Evolutionary conservation across 352 stramenopile genomes (phyloP).

Genomic region (Bremia lactucae): DNA sequence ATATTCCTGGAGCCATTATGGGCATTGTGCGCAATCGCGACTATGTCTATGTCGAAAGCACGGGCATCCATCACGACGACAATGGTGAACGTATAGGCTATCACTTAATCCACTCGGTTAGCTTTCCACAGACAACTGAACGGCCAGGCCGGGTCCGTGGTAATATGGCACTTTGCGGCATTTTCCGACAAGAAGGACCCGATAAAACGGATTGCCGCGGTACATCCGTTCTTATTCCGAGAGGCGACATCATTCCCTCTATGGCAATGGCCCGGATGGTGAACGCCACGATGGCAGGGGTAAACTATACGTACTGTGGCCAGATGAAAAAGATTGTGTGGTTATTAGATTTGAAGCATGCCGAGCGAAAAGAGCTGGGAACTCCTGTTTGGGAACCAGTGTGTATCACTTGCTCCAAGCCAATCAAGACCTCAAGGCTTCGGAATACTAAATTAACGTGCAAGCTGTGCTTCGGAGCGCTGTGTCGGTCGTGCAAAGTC

Average conservation of each 20-base stretch:
- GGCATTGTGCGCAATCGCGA: neutral
- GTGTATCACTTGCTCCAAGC: constrained; percentile 13
- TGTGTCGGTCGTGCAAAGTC: constrained; percentile 13
- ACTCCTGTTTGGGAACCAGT: neutral
- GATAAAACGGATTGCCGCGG: constrained; percentile 8
- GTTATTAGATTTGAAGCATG: constrained; percentile 14
- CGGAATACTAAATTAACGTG: constrained; percentile 5
- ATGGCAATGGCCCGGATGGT: constrained; percentile 9
- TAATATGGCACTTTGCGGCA: constrained; percentile 29
- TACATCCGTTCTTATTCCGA: constrained; percentile 7
- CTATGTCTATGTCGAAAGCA: constrained; percentile 9
- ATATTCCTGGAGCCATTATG: neutral
- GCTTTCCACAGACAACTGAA: constrained; percentile 8
- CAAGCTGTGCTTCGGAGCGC: constrained; percentile 5
- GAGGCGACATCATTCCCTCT: constrained; percentile 9
- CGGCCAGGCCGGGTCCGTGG: constrained; percentile 11
- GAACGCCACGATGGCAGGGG: constrained; percentile 7
- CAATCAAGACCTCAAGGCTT: constrained; percentile 1
- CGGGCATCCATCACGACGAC: neutral
- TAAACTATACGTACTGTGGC: constrained; percentile 18
- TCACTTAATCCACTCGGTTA: constrained; percentile 13
- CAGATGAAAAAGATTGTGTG: constrained; percentile 28
- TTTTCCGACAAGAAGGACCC: constrained; percentile 16
- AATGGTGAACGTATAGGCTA: constrained; percentile 12
- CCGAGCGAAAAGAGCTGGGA: neutral